These are phyloP conservation scores for Graphium sp. DNA, from an alignment of 2,329 filamentous ascomycete genomes.

Conservation along the genomic window DNA sequence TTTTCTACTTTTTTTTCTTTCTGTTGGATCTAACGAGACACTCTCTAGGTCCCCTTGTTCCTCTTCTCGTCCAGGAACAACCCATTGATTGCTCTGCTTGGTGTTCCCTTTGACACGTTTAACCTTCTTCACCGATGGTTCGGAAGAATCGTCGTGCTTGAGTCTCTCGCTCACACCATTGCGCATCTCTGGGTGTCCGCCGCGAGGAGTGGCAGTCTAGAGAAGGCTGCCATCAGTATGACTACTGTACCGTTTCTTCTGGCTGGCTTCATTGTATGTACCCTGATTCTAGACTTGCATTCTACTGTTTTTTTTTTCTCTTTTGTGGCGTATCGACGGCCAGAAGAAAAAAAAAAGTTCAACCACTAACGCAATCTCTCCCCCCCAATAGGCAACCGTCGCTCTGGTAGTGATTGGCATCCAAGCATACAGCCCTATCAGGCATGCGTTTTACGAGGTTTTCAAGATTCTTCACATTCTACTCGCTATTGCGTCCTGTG, in stretches of 20 bases:
- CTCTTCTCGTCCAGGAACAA: slow-evolving; percentile 88
- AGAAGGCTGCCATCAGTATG: slow-evolving; percentile 2
- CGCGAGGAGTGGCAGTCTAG: not conserved
- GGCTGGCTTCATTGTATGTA: slow-evolving; percentile 3
- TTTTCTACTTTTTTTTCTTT: not conserved
- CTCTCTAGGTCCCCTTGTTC: slow-evolving; percentile 44
- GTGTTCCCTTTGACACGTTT: slow-evolving; percentile 91
- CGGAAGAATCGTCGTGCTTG: slow-evolving; percentile 54
- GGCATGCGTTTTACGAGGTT: slow-evolving; percentile 65
- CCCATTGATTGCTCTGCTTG: slow-evolving; percentile 63
- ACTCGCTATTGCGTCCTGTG: slow-evolving; percentile 40
- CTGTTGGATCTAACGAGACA: too few species aligned
- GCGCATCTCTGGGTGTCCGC: slow-evolving; percentile 6
- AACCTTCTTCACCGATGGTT: slow-evolving; percentile 62
- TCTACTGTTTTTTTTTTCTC: not conserved
- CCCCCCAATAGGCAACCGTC: slow-evolving; percentile 32
- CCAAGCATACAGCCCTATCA: slow-evolving; percentile 52
- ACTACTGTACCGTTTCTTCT: slow-evolving; percentile 4
- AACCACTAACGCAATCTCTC: too few species aligned
- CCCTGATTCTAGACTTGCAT: too few species aligned
- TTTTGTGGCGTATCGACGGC: too few species aligned
- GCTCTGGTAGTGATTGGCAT: slow-evolving; percentile 47
- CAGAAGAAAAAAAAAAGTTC: not conserved
- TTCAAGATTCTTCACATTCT: slow-evolving; percentile 60
- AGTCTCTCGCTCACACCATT: slow-evolving; percentile 51